These are phyloP conservation scores for Huntiella moniliformis DNA, from an alignment of 2,329 filamentous ascomycete genomes.

Conservation along the genomic window DNA sequence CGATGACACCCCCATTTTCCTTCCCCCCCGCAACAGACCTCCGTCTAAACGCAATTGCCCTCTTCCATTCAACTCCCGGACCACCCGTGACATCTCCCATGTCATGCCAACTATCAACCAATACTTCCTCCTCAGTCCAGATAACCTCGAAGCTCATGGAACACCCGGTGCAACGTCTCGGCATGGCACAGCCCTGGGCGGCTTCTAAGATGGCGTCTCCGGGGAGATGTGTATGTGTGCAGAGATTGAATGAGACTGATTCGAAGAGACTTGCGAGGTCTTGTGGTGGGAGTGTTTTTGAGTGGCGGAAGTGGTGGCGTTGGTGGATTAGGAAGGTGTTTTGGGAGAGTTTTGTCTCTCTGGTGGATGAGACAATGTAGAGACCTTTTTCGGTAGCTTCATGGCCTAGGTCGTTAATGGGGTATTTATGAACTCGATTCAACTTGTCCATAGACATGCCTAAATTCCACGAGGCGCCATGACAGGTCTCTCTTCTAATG, in stretches of 20 bases:
- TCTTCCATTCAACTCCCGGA: conserved; percentile 6
- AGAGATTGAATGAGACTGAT: neutral
- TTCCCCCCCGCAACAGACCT: neutral
- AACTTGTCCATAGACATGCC: too few species aligned
- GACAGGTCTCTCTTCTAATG: neutral
- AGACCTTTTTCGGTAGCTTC: too few species aligned
- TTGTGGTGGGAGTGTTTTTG: neutral
- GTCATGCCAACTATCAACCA: conserved; percentile 4
- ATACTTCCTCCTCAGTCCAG: neutral
- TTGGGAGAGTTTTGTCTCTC: neutral
- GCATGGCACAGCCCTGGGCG: neutral
- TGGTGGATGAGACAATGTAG: neutral
- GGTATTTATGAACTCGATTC: too few species aligned
- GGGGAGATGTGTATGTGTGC: conserved; percentile 2
- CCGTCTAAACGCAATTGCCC: conserved; percentile 1
- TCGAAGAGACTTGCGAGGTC: neutral
- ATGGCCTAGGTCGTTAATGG: too few species aligned
- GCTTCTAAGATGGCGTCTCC: conserved; percentile 2
- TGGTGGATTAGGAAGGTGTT: conserved; percentile 1
- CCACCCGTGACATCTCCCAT: conserved; percentile 5
- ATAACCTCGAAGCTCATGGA: neutral
- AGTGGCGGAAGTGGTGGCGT: too few species aligned
- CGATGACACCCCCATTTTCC: neutral
- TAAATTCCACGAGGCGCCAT: too few species aligned
- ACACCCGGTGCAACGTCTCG: conserved; percentile 3